These are phyloP conservation scores for Colletotrichum gloeosporioides DNA, from an alignment of 2,329 filamentous ascomycete species.

Conservation along the genomic window DNA sequence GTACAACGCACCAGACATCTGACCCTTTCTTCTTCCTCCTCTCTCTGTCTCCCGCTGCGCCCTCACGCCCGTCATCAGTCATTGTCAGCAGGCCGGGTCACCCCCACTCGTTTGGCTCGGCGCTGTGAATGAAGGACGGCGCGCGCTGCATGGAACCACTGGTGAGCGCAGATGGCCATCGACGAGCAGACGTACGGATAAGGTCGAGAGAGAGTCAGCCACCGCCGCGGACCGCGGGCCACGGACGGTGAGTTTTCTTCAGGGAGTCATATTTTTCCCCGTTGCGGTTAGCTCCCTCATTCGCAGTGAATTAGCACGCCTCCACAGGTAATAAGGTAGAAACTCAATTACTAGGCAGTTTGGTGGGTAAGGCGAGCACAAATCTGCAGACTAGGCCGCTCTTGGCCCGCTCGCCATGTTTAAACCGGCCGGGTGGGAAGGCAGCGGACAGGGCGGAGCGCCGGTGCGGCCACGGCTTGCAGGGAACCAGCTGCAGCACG, in stretches of 20 bases:
- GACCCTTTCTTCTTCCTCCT: not conserved
- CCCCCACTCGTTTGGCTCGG: not conserved
- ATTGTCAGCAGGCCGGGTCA: not conserved
- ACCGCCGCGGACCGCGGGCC: not conserved
- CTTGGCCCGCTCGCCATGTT: not conserved
- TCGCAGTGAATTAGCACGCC: not conserved
- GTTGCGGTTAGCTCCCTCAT: not conserved
- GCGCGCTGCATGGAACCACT: not conserved
- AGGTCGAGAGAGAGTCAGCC: not conserved
- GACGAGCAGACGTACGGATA: not conserved
- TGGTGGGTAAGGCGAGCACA: not conserved
- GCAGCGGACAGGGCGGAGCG: conserved; percentile 17
- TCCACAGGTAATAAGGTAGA: conserved; percentile 9
- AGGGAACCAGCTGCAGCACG: not conserved
- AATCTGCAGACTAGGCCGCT: not conserved
- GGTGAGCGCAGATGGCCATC: not conserved
- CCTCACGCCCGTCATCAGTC: not conserved
- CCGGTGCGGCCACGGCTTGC: not conserved
- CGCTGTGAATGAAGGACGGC: not conserved
- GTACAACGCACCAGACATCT: not conserved
- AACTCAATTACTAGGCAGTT: conserved; percentile 1
- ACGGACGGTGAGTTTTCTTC: not conserved
- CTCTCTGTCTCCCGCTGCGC: not conserved
- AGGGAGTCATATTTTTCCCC: not conserved
- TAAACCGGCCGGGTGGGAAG: not conserved